Base-by-base conservation (phyloP, 768 basidiomycete species). In the Amyloporia xantha region DNA sequence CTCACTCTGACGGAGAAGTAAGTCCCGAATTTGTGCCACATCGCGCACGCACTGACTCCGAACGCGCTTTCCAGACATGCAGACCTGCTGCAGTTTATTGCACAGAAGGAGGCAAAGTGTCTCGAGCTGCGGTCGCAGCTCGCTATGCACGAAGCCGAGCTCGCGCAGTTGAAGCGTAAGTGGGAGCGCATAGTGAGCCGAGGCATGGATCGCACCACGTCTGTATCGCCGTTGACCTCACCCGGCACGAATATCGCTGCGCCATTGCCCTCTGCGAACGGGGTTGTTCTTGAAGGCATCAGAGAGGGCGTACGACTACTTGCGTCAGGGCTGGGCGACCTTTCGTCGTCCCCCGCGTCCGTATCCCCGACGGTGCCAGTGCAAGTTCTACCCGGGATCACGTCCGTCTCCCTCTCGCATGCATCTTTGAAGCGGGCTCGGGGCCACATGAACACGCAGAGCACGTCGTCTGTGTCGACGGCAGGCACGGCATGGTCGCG, bases 101-200 rank as follows among this genome's bases (percentile, higher is more conserved):
- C 90, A 0, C 87, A 90, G 66, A 91, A 91, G 54, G 90, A 91
- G 62, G 78, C 85, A 0, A 85, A 81, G 62, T 90, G 86, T 56
- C 76, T 91, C 35, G 89, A 92, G 49, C 71, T 91, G 38, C 81
- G 87, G 15, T 78, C 83, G 4, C 86, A 88, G 55, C 78, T 92
- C 2, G 73, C 75, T 6, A 59, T 67, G 12, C 86, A 91, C 55
- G 89, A 92, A 66, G 74, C 73, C 2, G 90, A 91, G 59, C 72
- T 91, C 2, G 61, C 75, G 0, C 77, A 85, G 61, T 66, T 91
- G 43, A 92, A 91, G 70, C 78, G 77, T 50, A 87, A 83, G 65
- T 92, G 90, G 90, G 87, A 84, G 62, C 77, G 79, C 26, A 87
- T 91, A 49, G 79, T 91, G 38, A 77, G 75, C 56, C 75, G 79